Base-by-base conservation (phyloP, 257 asterid species). In the Perilla frutescens region DNA sequence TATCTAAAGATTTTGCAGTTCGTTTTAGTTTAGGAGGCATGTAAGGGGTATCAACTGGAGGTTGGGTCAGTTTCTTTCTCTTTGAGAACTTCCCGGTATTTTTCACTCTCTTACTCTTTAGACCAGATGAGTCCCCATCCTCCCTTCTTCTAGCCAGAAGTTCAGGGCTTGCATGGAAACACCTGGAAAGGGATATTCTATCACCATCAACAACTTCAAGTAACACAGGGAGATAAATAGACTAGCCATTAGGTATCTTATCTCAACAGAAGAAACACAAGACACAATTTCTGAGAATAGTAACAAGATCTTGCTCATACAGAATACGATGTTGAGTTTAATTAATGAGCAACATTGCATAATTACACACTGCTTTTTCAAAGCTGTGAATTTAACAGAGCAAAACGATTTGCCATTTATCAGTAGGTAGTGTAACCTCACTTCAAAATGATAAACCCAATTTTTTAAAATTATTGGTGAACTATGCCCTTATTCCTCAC, bases 31-130 rank as follows among this genome's bases (percentile, higher is more conserved):
- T 91, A 32, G 96, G 93, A 65, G 98, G 96, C 74, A 87, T 83
- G 59, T 88, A 90, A 61, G 99, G 97, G 71, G 88, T 67, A 7
- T 91, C 99, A 39, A 83, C 89, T 7, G 96, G 84, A 43, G 93
- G 87, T 70, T 79, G 20, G 15, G 74, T 37, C 60, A 68, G 81
- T 80, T 82, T 86, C 79, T 80, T 84, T 87, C 85, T 90, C 82
- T 85, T 91, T 61, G 88, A 88, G 81, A 86, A 92, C 82, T 95
- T 95, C 73, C 99, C 98, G 65, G 82, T 86, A 34, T 54, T 69
- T 77, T 91, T 92, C 66, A 79, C 85, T 77, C 88, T 87, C 73
- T 75, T 77, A n/a, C 70, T 77, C 79, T 84, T 81, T 63, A 84
- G 74, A 69, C 93, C 91, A 79, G 81, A 37, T 47, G 92, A 75